Base-by-base conservation (phyloP, 345 rosid genomes). In the Eucalyptus cladocalyx region DNA sequence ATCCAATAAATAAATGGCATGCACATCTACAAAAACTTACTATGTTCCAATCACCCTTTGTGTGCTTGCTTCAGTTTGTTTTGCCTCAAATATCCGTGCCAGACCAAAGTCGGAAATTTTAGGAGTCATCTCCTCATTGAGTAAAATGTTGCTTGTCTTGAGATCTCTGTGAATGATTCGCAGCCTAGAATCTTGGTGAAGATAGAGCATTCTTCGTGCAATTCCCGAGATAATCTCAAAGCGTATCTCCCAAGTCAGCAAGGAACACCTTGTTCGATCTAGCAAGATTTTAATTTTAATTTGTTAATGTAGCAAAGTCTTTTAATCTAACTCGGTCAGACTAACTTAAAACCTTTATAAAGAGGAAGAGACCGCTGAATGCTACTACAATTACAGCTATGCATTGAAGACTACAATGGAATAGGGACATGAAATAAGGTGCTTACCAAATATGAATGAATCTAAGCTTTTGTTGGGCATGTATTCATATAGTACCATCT, bases 81-180 rank as follows among this genome's bases (percentile, higher is more conserved):
- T 93, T 69, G 93, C 94, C 50, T 93, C 94, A 86, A 96, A 96
- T 40, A 95, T 95, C 86, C 94, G 92, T 86, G 97, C 97, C 93
- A 95, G 87, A 7, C 97, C 97, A 86, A 97, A 95, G 90, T 97
- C 97, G 6, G 96, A 97, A 42, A 95, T 96, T 89, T 95, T 97
- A 21, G 97, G 97, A 65, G 93, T 94, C 98, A 95, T 94, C 86
- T 94, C 95, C 40, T 88, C 95, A 34, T 97, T 96, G 80, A 96
- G 88, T 16, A 94, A 89, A 87, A 96, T 89, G 67, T 97, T 95
- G 92, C 97, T 95, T 1, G 95, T 65, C 91, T 96, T 96, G 47
- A 97, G 88, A 91, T 96, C 96, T 89, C 99, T 92, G 50, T 95
- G 98, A 67, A 95, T 95, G 85, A 96, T 95, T 88, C 95, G 92